phyloP scores from a whole-genome alignment of 257 asterid genomes.

The Forsythia suspensa region DNA sequence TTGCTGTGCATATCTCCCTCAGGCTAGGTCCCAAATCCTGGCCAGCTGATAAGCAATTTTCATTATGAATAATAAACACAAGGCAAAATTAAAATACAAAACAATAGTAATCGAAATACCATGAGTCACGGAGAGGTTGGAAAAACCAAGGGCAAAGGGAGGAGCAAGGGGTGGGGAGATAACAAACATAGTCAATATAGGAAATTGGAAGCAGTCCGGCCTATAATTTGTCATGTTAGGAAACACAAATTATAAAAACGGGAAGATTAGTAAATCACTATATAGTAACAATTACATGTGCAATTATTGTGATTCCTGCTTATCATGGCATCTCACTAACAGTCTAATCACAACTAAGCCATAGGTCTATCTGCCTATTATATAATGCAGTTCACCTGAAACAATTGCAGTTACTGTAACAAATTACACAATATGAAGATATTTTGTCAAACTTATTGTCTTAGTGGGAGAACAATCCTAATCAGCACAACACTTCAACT shows the following conservation, averaged over 20 bases:
- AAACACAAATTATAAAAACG: conserved; percentile 2
- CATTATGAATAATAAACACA: conserved; percentile 11
- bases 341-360: not conserved
- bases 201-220: conserved; percentile 5
- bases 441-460: not conserved
- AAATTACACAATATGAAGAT: not conserved
- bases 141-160: conserved; percentile 4
- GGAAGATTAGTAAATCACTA: conserved; percentile 4
- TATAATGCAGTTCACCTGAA: not conserved
- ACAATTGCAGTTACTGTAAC: not conserved
- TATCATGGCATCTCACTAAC: conserved; percentile 3
- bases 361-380: not conserved
- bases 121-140: not conserved
- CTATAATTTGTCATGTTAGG: not conserved
- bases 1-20: conserved; percentile 90
- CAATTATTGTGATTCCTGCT: not conserved
- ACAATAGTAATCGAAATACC: conserved; percentile 13
- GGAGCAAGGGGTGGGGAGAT: not conserved
- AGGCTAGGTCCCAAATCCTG: conserved; percentile 67
- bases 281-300: not conserved
- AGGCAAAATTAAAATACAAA: conserved; percentile 18
- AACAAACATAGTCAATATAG: not conserved
- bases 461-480: too few species aligned
- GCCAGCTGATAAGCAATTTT: conserved; percentile 46
- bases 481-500: conserved; percentile 2